Base-by-base conservation (phyloP, 2,329 filamentous ascomycete species). In the Lecanicillium sp. region DNA sequence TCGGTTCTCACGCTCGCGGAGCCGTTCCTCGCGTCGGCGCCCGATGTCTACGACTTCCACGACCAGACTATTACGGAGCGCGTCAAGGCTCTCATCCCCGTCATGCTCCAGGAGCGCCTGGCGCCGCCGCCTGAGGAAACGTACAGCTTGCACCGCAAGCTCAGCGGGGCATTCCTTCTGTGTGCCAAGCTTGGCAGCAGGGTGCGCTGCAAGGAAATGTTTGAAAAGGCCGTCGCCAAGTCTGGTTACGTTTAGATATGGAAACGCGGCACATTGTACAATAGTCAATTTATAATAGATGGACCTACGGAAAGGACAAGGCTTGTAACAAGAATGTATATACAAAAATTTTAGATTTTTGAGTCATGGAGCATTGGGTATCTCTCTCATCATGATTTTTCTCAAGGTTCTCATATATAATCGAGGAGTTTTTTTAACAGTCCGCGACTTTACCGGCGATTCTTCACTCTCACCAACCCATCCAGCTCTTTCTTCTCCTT, bases 11-110 rank as follows among this genome's bases (percentile, higher is more conserved):
- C 90, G 0, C 79, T 98, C 1, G 90, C 91, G 0, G 93, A 98
- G 65, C 93, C 93, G 0, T 98, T 97, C 68, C 73, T 86, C 57
- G 74, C 74, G 3, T 77, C 73, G 1, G 87, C 90, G 0, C 87
- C 90, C 0, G 84, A 86, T 43, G 68, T 94, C 0, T 98, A 98
- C 64, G 89, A 98, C 64, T 98, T 98, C 67, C 73, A 79, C 51
- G 82, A 91, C 60, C 93, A 98, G 72, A 98, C 91, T 2, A 97
- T 98, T 56, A 98, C 93, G 1, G 90, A 97, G 61, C 78, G 94
- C 37, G 91, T 98, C 49, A 83, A 90, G 59, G 78, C 74, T 3
- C 75, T 95, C 45, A 97, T 98, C 56, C 93, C 93, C 14, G 72
- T 95, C 45, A 98, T 98, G 93, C 75, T 98, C 39, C 79, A 81